Base-by-base conservation (phyloP, 306 rosid species). In the Vigna trinervia region DNA sequence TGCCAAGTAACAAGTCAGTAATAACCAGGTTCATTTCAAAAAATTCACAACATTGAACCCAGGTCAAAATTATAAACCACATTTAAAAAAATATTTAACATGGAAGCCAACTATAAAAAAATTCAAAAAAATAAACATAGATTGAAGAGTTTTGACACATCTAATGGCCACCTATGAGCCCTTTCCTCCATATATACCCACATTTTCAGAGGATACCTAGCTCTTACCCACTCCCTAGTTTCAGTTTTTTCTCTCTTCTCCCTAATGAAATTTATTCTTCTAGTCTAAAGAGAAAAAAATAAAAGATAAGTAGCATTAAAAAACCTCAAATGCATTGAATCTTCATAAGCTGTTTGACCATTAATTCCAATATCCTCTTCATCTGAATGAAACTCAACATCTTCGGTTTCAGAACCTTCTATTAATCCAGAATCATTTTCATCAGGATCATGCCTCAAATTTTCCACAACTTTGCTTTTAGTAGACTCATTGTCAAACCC, bases 341-440 rank as follows among this genome's bases (percentile, higher is more conserved):
- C 74, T 70, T 83, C 86, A 76, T 71, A 58, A 72, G 69, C 65
- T 79, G 79, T 32, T 46, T 38, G 85, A 68, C 59, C 76, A 68
- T 69, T 71, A 34, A 71, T 78, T 80, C 60, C 82, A 22, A 70
- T 70, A 58, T 82, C 80, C 64, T 91, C 96, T 62, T 81, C 85
- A 84, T 87, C 88, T 6, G 85, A 85, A 64, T n/a, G 77, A 81
- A 69, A 36, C 62, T 81, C 91, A 32, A 20, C 62, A 10, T 81
- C 88, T 54, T 87, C 97, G 70, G 73, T 82, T 81, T 85, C 92
- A 81, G 65, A 71, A 59, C 76, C 85, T 79, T 85, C 85, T 69
- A 52, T 52, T 47, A 59, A 70, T 52, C 73, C 83, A 68, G 64
- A 70, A 71, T 67, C 87, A 80, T 26, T 70, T 53, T 56, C 50